Base-by-base conservation (phyloP, 2,329 filamentous ascomycete species). In the Aspergillus sp. region DNA sequence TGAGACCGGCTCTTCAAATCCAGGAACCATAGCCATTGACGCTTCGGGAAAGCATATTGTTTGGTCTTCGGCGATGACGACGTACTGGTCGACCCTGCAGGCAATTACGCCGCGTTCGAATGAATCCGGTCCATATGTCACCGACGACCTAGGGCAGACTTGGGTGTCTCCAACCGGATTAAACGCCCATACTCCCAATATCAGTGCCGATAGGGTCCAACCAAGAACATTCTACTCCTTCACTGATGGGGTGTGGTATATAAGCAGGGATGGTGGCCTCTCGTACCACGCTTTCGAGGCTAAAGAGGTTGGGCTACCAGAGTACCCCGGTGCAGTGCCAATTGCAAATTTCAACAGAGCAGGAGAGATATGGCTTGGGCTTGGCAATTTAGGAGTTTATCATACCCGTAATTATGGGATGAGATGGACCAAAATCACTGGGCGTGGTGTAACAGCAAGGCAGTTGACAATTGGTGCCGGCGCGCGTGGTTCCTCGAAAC, bases 171-270 rank as follows among this genome's bases (percentile, higher is more conserved):
- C 60, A 19, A 53, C 40, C 3, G 60, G 60, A 3, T 48, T 61
- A 7, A 52, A 45, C 15, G 42, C 46, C 11, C 57, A 60, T 46
- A 60, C 60, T 1, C 48, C 60, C 5, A 54, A 61, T 19, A 54
- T 60, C n/a, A 60, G 54, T 42, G 50, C 60, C 11, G 60, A 61
- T 44, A 51, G 57, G 11, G 57, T 61, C 19, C 57, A 55, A 27
- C 54, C 57, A 7, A 57, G 54, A 48, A 61, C 60, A 17, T 61
- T 61, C 41, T 61, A 61, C 37, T 52, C 57, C 2, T 61, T 59
- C n/a, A 55, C 42, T 5, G 54, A 57, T 12, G 44, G 51, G 2
- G 34, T 44, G 4, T 60, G 57, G 60, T 60, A 60, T 20, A 20
- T 61, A 13, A 61, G 60, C 42, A 60, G 30, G 17, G 54, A 61